Base-by-base conservation (phyloP, 495 filamentous ascomycete genomes). In the Aspergillus biplanus region DNA sequence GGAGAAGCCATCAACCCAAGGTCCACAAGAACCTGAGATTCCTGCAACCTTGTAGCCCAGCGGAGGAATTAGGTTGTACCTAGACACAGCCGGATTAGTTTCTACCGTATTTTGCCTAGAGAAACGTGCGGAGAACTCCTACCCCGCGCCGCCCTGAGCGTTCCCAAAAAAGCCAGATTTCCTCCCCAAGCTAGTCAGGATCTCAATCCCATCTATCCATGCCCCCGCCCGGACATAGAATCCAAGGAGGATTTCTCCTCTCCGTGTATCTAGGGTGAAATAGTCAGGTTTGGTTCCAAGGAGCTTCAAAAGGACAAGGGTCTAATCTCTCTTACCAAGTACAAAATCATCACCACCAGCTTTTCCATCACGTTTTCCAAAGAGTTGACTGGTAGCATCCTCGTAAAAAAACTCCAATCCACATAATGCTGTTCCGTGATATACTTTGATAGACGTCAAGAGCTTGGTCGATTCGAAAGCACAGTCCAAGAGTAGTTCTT, bases 371-470 rank as follows among this genome's bases (percentile, higher is more conserved):
- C 84, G 82, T 65, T 92, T 93, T 27, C 95, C 95, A 79, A 99
- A 97, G 13, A 99, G 77, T 73, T 99, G 94, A 60, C 83, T 90
- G 3, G 90, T 90, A 32, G 82, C 82, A 73, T 98, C 93, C 63
- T 97, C 95, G 69, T 97, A 99, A 62, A 89, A 83, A 71, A 99
- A 97, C 70, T 97, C 95, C 11, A 99, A 66, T 0, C 95, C 95
- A 71, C 96, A 91, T 53, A 98, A 64, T 7, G 90, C 89, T 61
- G 78, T 76, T 0, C 90, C 92, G 67, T 93, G 89, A 65, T 92
- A 97, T 7, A 97, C 78, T 46, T 86, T 85, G 53, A 97, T 84
- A 7, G 84, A 85, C 0, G 84, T 88, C 63, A 97, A 78, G 35
- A 97, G 82, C 64, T 93, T 89, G 12, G 86, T 90, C 48, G 88